Evolutionary conservation across 2,329 filamentous ascomycete genomes (phyloP).

Genomic region (Colletotrichum costaricense): DNA sequence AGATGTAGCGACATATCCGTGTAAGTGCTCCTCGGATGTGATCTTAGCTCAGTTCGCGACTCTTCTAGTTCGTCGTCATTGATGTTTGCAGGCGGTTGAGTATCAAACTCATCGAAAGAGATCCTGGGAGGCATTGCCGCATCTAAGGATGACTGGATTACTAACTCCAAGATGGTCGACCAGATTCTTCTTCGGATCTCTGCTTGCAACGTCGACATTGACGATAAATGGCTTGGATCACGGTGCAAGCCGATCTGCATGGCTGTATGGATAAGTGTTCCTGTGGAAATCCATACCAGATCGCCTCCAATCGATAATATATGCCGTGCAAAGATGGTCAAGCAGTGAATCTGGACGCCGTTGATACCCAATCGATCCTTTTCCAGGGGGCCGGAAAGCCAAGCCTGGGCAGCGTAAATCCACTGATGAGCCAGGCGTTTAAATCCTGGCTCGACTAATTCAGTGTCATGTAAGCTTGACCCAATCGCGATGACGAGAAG

Average conservation of each 20-base stretch:
- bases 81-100: constrained; percentile 48
- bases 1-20: constrained; percentile 51
- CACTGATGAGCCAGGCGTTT: constrained; percentile 48
- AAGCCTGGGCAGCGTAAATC: constrained; percentile 53
- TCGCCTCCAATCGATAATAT: constrained; percentile 54
- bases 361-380: constrained; percentile 44
- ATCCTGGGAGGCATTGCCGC: constrained; percentile 52
- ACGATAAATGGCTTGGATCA: constrained; percentile 51
- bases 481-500: constrained; percentile 55
- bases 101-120: constrained; percentile 53
- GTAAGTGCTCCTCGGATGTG: constrained; percentile 40
- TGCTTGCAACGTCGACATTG: constrained; percentile 47
- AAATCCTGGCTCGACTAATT: constrained; percentile 39
- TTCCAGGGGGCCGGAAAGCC: constrained; percentile 53
- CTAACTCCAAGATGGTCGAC: constrained; percentile 55
- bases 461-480: constrained; percentile 45
- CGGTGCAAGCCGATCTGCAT: constrained; percentile 59
- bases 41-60: constrained; percentile 31
- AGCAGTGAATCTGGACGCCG: constrained; percentile 53
- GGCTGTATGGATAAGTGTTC: constrained; percentile 52
- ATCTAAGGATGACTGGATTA: constrained; percentile 51
- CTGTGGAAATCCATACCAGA: constrained; percentile 53
- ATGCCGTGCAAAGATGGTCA: constrained; percentile 52
- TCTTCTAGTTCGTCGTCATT: constrained; percentile 44
- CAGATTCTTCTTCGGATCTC: constrained; percentile 56